Evolutionary conservation across 2,329 filamentous ascomycete genomes (phyloP), one percentile per base, ranked within the genome.

Genomic region (Xylariaceae sp.): DNA sequence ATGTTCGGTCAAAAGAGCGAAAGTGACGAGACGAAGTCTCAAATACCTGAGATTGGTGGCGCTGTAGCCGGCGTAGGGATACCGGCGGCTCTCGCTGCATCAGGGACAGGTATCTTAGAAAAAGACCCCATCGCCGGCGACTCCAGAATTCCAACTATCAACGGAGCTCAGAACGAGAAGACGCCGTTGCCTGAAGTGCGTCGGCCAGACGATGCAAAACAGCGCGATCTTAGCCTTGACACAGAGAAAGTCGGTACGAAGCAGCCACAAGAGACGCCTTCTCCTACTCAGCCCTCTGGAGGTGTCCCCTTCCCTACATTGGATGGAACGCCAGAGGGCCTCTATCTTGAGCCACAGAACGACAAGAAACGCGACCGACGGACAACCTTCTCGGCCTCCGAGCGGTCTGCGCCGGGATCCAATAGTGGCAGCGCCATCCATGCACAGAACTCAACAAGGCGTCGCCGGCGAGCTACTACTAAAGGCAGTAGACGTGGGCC

Each of bases 401-500:
- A 81, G 54, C 80, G 77, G 63, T 74, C 77, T 19, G 68, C 73
- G 4, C 64, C 61, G 5, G 63, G 59, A 34, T 60, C 67, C 40
- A 47, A 73, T 66, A 47, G 70, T 63, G 55, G 70, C 68, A 49
- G 67, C 63, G 53, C 70, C 37, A 50, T 61, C 63, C 53, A 68
- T 69, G 59, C 70, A 67, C 45, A 70, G 64, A 58, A 55, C 43
- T 58, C 58, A 19, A 58, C 81, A 53, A 84, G 77, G 66, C 79
- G 81, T 47, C 80, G 87, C 44, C 80, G 86, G 46, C 80, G 89
- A 34, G 84, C 82, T 1, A 87, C 84, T 31, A 91, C 88, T 40
- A 86, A 83, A 71, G 80, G 81, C 56, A 87, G 82, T 63, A 81
- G 81, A 34, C 80, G 83, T 42, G 82, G 82, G 1, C 83, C 86